Base-by-base conservation (phyloP, 352 stramenopile genomes). In the Globisporangium spiculum region DNA sequence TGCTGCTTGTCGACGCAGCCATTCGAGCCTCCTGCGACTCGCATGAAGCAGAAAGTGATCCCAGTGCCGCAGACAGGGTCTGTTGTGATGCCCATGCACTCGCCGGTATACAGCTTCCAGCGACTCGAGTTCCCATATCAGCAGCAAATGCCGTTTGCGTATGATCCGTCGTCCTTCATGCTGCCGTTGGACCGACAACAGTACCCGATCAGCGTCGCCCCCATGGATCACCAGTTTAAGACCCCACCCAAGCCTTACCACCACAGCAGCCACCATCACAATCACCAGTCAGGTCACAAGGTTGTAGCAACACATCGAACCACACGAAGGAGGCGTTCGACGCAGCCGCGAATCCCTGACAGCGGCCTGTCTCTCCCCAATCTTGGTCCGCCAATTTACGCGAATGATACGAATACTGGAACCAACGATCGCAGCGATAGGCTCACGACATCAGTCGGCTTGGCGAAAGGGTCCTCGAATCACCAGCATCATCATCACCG, bases 1-100 rank as follows among this genome's bases (percentile, higher is more conserved):
- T 46, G 18, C 18, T 30, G 12, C 7, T 0, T 65, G 24, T 44
- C 1, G 44, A 22, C 8, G 7, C 27, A 65, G 64, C 6, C 41
- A 27, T 69, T 69, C 18, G 55, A 68, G 7, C 26, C 60, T 32
- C 60, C 38, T 1, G 12, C 50, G 14, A 20, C 12, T 30, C 53
- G 52, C 10, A 66, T 38, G 66, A 71, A 36, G 41, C 66, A 67
- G 18, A 67, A 71, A 41, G 60, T 71, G 58, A 50, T 34, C 2
- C 66, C 66, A 38, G 66, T 59, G 22, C 60, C 41, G 2, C 60
- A 55, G 3, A 67, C 60, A 24, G 27, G 22, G 7, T 66, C 60
- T 0, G 27, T 54, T 20, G 60, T 71, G 22, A 52, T 67, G 41
- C 66, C 66, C 20, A 57, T 61, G 38, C 66, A 71, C 52, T 71